Evolutionary conservation across 306 rosid species (phyloP), one percentile per base, ranked within the genome.

Genomic region (Comarum palustre): DNA sequence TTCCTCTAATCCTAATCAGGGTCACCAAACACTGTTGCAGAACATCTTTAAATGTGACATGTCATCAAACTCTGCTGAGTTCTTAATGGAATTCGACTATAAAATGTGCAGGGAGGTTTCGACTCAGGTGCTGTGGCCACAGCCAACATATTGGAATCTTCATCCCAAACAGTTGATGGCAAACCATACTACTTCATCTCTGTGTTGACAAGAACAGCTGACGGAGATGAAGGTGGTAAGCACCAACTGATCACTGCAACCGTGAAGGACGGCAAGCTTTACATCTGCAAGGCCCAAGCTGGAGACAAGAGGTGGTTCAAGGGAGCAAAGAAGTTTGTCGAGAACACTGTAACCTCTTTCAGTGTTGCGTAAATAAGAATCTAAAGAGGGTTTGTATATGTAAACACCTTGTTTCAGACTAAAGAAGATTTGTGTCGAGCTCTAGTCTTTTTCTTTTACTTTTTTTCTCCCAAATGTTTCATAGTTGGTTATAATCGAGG

Each of bases 271-370:
- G 97, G 97, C 6, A 94, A 91, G 74, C 92, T 94, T 27, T 94
- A 85, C 85, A 84, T 94, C 41, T 88, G 90, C 86, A 94, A 94
- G 87, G 97, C 97, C 39, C 99, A 94, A 82, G 99, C 99, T 9
- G 99, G 99, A 54, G 99, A 94, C 85, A 94, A 94, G 90, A 85
- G 99, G 83, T 94, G 99, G 99, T 94, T 94, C 67, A 91, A 94
- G 79, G 99, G 99, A 72, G 96, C 95, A 69, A 91, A 90, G 86
- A 94, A 61, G 83, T 94, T 69, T 66, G 96, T 94, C 8, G 99
- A 94, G 87, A 85, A 59, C 65, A 38, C 95, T 67, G 83, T 92
- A 24, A 41, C 68, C 81, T 94, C 99, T 55, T 94, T 94, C 91
- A 91, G 96, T 78, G 93, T 94, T 83, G 97, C 97, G 78, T 94